Evolutionary conservation across 2,329 filamentous ascomycete genomes (phyloP), one percentile per base, ranked within the genome.

Genomic region (Penicillium sp.): DNA sequence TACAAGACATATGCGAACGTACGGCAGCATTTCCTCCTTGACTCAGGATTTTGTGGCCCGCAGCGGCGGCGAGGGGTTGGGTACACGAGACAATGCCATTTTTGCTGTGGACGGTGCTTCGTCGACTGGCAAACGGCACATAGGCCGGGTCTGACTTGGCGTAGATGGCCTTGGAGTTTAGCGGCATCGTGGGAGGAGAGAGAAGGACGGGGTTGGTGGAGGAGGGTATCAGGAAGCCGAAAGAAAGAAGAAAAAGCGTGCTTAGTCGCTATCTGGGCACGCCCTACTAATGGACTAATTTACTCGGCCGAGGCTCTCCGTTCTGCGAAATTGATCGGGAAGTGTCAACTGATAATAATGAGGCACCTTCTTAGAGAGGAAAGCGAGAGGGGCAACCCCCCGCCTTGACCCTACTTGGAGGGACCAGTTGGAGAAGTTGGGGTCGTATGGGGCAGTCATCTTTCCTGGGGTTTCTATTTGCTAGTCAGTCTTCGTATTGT

Each of bases 21-120:
- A 96, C 92, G 67, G 93, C 95, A 63, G 92, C 92, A 80, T 98
- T 99, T 55, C 95, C 95, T 58, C 95, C 95, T 50, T 90, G 88
- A 59, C 88, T 86, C n/a, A 99, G 80, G 41, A 98, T 83, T 58
- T 90, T 87, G 54, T 97, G 85, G 22, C 95, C 95, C 61, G 92
- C 96, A 77, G 90, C 90, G 25, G 91, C 90, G 5, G 95, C 95
- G 57, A 98, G 81, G 14, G 95, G 92, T 75, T 98, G 94, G 1
- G 92, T 90, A 73, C 90, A 96, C 11, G 93, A 86, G 50, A 98
- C 90, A 59, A 98, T 96, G 48, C 92, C 94, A 70, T 93, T 89
- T 5, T 90, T 93, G 75, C 92, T 96, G 75, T 98, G 93, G 12
- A 98, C 91, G 12, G 96, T 92, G 68, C 94, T 97, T 63, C 95